A percentile compares a stretch with the other conserved stretches of the same genome.
phyloP scores from a whole-genome alignment of 2,329 filamentous ascomycete species.

The Pseudogymnoascus sp. region DNA sequence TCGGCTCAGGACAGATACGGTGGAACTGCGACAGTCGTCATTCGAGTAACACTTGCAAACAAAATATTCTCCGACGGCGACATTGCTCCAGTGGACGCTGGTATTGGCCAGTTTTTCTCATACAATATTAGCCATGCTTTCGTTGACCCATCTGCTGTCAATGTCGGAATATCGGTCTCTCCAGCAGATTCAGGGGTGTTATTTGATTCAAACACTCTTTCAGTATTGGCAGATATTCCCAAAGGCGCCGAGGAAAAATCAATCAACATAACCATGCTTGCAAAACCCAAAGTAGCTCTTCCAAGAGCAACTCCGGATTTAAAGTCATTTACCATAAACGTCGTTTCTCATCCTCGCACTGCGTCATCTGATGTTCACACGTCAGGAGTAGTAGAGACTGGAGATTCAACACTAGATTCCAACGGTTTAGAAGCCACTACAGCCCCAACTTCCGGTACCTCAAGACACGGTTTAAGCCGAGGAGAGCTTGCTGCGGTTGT shows the following conservation, averaged over 20 bases:
- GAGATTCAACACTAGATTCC: constrained; percentile 6
- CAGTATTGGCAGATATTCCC: constrained; percentile 21
- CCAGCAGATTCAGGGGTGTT: constrained; percentile 20
- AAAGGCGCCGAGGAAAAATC: constrained; percentile 9
- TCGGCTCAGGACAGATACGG: constrained; percentile 49
- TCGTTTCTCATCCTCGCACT: constrained; percentile 6
- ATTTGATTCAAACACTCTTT: constrained; percentile 20
- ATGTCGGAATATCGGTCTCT: constrained; percentile 15
- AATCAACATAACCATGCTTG: constrained; percentile 19
- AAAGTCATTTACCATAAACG: constrained; percentile 18
- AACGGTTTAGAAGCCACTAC: not conserved
- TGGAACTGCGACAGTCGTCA: constrained; percentile 48
- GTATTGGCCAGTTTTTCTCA: constrained; percentile 19
- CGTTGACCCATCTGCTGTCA: constrained; percentile 18
- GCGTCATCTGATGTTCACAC: not conserved
- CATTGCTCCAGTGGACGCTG: constrained; percentile 17
- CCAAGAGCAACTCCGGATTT: constrained; percentile 7
- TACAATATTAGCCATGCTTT: constrained; percentile 20
- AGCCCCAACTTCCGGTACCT: not conserved
- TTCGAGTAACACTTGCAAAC: constrained; percentile 29
- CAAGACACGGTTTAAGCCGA: not conserved
- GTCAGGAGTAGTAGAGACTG: constrained; percentile 2
- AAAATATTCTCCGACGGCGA: constrained; percentile 15
- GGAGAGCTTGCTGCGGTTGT: not conserved
- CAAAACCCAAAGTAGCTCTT: constrained; percentile 17